A percentile compares a stretch with the other conserved stretches of the same genome.
Conservation (phyloP, 1,139 yeast genomes). For the Pichia sp. region DNA sequence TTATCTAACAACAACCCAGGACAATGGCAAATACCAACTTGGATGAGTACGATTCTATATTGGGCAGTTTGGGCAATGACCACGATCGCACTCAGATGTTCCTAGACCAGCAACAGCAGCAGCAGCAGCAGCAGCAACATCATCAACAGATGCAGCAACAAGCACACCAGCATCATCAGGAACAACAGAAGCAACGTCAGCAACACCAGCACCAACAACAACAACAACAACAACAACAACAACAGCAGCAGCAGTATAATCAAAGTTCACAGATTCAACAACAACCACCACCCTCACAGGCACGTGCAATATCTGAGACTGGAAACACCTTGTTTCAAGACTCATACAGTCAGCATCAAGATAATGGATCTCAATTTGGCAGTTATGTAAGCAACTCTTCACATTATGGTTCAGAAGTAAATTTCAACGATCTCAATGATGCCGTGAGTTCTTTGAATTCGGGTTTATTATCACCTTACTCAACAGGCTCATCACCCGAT, state of each 20-base stretch:
- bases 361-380: constrained; percentile 15
- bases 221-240: constrained; percentile 9
- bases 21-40: constrained; percentile 2
- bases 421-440: constrained; percentile 26
- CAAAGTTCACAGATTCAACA: constrained; percentile 11
- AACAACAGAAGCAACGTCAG: constrained; percentile 15
- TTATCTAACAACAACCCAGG: no score
- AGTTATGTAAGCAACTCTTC: constrained; percentile 16
- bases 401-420: constrained; percentile 22
- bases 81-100: constrained; percentile 8
- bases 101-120: constrained; percentile 8
- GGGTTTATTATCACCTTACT: constrained; percentile 27
- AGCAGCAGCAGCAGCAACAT: constrained; percentile 20
- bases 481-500: constrained; percentile 31
- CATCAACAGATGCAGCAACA: constrained; percentile 8
- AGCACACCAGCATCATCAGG: no score
- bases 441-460: constrained; percentile 26
- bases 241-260: constrained; percentile 19
- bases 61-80: no score
- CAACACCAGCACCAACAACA: constrained; percentile 10
- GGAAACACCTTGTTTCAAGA: constrained; percentile 5
- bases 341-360: constrained; percentile 3
- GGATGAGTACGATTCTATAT: constrained; percentile 8
- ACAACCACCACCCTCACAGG: constrained; percentile 11
- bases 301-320: background rate